Conservation (phyloP, 2,329 filamentous ascomycete species). For the Fusarium cicatricum region DNA sequence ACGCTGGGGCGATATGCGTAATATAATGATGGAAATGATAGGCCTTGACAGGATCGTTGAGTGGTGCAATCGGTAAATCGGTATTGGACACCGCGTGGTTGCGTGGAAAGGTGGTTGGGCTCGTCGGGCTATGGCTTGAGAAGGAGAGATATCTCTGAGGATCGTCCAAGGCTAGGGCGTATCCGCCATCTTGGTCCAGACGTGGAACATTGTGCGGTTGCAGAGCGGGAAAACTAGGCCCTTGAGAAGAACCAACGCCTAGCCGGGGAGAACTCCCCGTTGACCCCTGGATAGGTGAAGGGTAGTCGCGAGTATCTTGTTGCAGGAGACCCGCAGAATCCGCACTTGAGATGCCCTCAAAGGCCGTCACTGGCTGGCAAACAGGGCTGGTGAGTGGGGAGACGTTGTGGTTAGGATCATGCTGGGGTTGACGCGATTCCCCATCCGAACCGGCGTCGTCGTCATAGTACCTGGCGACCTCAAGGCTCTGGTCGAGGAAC, state of each 20-base stretch:
- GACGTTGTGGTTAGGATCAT: background rate
- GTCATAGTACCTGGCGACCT: constrained; percentile 19
- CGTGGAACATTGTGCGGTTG: background rate
- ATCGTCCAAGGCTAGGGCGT: background rate
- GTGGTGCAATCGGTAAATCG: constrained; percentile 4
- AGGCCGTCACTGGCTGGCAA: background rate
- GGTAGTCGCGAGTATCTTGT: background rate
- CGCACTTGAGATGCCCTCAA: background rate
- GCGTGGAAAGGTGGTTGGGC: constrained; percentile 1
- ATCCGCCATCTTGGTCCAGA: background rate
- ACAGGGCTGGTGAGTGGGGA: background rate
- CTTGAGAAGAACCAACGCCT: background rate
- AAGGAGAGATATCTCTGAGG: background rate
- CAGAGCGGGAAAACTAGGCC: background rate
- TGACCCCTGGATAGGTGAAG: background rate
- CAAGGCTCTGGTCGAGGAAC: constrained; percentile 30
- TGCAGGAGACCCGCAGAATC: constrained; percentile 1
- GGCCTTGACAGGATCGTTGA: constrained; percentile 14
- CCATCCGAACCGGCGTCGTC: constrained; percentile 14
- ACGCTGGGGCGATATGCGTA: constrained; percentile 24
- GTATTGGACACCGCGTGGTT: background rate
- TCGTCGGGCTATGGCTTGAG: constrained; percentile 11
- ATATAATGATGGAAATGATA: constrained; percentile 27
- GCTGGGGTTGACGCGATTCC: background rate
- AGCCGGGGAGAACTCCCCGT: constrained; percentile 8